Conservation (phyloP, 2,329 filamentous ascomycete species). For the Grosmannia penicillata region DNA sequence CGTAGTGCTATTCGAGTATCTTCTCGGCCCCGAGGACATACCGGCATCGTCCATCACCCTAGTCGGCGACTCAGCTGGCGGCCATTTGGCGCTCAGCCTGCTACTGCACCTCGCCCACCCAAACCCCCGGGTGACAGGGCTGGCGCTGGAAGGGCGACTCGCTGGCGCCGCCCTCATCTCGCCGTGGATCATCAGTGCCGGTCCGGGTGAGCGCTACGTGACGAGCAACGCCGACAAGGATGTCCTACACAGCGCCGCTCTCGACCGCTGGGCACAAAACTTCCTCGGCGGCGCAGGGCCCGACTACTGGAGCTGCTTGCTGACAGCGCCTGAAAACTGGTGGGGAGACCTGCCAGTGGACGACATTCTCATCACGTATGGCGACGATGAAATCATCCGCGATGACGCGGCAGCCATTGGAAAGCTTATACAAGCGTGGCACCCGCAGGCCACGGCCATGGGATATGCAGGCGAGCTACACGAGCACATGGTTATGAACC, state of each 20-base stretch:
- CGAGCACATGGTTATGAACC: conserved; percentile 5
- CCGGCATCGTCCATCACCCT: conserved; percentile 1
- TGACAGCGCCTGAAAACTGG: conserved; percentile 1
- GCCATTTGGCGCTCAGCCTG: conserved; percentile 1
- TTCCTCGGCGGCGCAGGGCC: not conserved
- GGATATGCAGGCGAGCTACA: conserved; percentile 2
- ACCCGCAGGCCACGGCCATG: not conserved
- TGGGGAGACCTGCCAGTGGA: conserved; percentile 3
- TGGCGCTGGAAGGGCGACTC: not conserved
- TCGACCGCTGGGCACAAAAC: conserved; percentile 2
- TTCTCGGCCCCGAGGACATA: not conserved
- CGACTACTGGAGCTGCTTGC: not conserved
- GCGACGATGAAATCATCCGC: conserved; percentile 2
- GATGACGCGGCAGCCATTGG: not conserved
- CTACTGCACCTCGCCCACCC: conserved; percentile 5
- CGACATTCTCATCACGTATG: conserved; percentile 4
- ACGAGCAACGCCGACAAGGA: not conserved
- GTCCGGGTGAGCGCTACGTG: not conserved
- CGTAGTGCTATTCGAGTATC: not conserved
- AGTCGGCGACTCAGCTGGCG: conserved; percentile 3
- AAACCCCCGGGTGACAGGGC: not conserved
- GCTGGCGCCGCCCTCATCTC: conserved; percentile 3
- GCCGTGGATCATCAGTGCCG: not conserved
- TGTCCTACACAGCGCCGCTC: not conserved
- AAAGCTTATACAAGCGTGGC: not conserved